Evolutionary conservation across 345 rosid species (phyloP).

Genomic region (Camelina laxa): DNA sequence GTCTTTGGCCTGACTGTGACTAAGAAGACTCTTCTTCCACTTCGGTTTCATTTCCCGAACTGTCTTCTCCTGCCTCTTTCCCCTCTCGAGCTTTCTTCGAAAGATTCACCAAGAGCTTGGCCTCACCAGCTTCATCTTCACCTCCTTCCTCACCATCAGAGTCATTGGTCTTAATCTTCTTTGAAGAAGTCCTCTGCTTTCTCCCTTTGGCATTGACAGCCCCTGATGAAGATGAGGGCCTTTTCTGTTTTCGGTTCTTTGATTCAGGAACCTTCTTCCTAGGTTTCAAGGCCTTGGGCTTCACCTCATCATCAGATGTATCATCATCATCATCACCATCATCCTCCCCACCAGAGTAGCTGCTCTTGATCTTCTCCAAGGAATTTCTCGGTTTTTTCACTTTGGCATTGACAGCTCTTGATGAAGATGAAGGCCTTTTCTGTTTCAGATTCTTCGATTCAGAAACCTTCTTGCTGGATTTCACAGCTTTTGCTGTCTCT

Average conservation of each 20-base stretch:
- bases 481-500: neutral
- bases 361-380: neutral
- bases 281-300: neutral
- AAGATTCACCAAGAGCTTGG: neutral
- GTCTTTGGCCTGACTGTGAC: neutral
- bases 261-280: neutral
- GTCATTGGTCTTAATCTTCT: neutral
- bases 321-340: neutral
- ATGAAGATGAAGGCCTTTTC: slow-evolving; percentile 2
- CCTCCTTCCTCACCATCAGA: neutral
- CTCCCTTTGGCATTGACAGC: neutral
- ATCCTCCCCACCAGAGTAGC: neutral
- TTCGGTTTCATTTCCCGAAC: neutral
- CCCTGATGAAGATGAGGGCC: neutral
- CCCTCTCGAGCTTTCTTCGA: neutral
- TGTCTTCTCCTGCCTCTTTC: neutral
- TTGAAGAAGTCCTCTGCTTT: neutral
- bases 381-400: neutral
- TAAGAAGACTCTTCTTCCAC: neutral
- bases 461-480: neutral
- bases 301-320: neutral
- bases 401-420: neutral
- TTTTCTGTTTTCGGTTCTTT: neutral
- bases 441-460: neutral
- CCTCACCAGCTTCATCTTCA: neutral